Evolutionary conservation across 2,329 filamentous ascomycete genomes (phyloP).

Genomic region (Botrytis fragariae): DNA sequence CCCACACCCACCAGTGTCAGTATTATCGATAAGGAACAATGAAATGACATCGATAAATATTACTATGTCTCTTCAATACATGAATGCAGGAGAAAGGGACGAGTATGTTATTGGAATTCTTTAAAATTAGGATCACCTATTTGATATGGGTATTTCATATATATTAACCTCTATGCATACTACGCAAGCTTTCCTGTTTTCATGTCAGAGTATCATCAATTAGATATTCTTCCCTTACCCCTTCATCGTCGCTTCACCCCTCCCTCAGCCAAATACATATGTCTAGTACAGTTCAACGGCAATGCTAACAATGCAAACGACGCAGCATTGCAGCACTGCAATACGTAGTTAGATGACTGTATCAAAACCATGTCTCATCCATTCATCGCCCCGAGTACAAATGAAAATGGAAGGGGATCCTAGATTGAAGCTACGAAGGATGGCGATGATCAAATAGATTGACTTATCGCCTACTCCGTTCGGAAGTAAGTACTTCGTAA

Average conservation of each 20-base stretch:
- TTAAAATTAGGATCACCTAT: not conserved
- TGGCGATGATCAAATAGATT: not conserved
- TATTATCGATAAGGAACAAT: not conserved
- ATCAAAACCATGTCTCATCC: not conserved
- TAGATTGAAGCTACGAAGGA: not conserved
- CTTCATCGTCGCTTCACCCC: not conserved
- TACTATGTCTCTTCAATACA: not conserved
- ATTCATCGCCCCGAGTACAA: slow-evolving; percentile 3
- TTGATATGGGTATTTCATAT: not conserved
- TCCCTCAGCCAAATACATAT: not conserved
- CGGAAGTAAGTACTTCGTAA: not conserved
- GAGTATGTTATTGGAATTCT: not conserved
- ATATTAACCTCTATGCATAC: not conserved
- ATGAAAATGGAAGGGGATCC: not conserved
- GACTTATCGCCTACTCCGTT: not conserved
- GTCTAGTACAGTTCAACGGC: not conserved
- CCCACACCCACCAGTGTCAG: not conserved
- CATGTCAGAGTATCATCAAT: not conserved
- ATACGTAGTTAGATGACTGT: slow-evolving; percentile 2
- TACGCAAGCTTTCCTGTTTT: not conserved
- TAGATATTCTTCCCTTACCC: not conserved
- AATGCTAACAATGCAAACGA: not conserved
- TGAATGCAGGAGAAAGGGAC: not conserved
- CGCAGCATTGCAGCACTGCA: slow-evolving; percentile 10
- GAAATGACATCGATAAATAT: not conserved